phyloP scores from a whole-genome alignment of 306 rosid genomes.

The Prunus persica region Prunus_persica_NCBIv2 NC_034009.1:39348501-39349000 shows the following conservation, averaged over 20 bases:
- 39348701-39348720: neutral
- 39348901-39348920: neutral
- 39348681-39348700: neutral
- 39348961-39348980: neutral
- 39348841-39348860: neutral
- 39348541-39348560: conserved; percentile 20
- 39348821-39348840: neutral
- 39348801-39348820: neutral
- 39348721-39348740: neutral
- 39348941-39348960: neutral
- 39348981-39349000: neutral
- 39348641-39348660: conserved; percentile 27
- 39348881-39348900: neutral
- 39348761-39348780: neutral
- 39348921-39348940: neutral
- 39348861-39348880: conserved; percentile 1
- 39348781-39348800: neutral
- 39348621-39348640: conserved; percentile 17
- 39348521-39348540: conserved; percentile 2
- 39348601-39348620: neutral
- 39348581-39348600: neutral
- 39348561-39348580: conserved; percentile 13
- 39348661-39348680: conserved; percentile 3
- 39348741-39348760: neutral
- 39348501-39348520: neutral